Percentiles rank a stretch among this genome's conserved stretches.
Conservation (phyloP, 2,329 filamentous ascomycete species). For the Atkinsonella texensis region DNA sequence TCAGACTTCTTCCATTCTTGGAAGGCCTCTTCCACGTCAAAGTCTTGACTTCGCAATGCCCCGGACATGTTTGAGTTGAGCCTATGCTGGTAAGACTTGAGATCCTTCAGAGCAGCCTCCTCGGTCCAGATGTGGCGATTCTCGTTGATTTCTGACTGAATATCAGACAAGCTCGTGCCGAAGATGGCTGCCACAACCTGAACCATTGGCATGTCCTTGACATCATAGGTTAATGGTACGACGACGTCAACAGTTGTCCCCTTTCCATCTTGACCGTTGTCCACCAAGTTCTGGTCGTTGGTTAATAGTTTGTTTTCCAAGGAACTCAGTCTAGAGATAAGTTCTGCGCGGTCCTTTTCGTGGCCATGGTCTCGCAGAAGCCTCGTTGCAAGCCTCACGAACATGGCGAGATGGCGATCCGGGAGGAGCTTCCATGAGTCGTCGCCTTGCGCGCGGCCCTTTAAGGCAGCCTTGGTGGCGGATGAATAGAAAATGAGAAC, state of each 20-base stretch:
- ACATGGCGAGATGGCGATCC: conserved; percentile 88
- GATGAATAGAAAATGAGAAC: conserved; percentile 94
- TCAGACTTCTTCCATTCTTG: conserved; percentile 88
- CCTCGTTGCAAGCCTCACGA: conserved; percentile 72
- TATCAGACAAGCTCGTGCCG: conserved; percentile 62
- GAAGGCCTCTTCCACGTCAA: conserved; percentile 80
- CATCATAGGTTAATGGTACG: conserved; percentile 75
- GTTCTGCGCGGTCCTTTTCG: conserved; percentile 72
- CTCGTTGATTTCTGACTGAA: conserved; percentile 77
- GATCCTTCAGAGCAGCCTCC: conserved; percentile 76
- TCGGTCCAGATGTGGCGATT: conserved; percentile 79
- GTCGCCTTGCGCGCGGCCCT: conserved; percentile 63
- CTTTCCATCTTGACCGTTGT: conserved; percentile 19
- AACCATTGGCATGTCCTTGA: conserved; percentile 94
- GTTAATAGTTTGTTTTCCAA: conserved; percentile 89
- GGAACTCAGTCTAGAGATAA: conserved; percentile 64
- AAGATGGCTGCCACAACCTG: conserved; percentile 81
- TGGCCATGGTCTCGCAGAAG: conserved; percentile 76
- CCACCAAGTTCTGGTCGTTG: conserved; percentile 74
- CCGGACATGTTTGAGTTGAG: conserved; percentile 68
- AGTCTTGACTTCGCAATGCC: conserved; percentile 73
- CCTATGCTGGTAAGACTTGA: conserved; percentile 87
- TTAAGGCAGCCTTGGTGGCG: conserved; percentile 73
- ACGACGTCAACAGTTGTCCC: conserved; percentile 61
- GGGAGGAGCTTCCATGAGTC: conserved; percentile 86